These are phyloP conservation scores for Hyaloscypha hepaticicola DNA, from an alignment of 495 filamentous ascomycete genomes.

Conservation along the genomic window DNA sequence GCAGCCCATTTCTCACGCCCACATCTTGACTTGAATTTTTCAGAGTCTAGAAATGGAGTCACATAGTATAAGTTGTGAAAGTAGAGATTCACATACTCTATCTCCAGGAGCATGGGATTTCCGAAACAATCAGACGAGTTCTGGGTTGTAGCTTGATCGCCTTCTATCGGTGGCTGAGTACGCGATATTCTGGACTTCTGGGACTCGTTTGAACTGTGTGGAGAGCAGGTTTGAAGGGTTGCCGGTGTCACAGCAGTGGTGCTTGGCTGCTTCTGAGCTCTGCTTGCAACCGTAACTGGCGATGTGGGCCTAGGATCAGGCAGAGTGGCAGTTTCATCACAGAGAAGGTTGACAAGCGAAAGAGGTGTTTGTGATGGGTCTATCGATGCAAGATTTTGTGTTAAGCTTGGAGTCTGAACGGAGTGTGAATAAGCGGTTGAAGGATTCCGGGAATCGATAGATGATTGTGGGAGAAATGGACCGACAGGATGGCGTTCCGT, in stretches of 20 bases:
- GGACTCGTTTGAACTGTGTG: not conserved
- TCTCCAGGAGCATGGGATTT: slow-evolving; percentile 2
- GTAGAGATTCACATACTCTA: slow-evolving; percentile 2
- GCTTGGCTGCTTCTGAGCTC: not conserved
- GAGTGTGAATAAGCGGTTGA: not conserved
- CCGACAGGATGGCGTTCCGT: not conserved
- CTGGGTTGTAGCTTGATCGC: not conserved
- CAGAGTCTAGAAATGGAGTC: not conserved
- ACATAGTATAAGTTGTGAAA: slow-evolving; percentile 10
- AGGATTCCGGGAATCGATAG: not conserved
- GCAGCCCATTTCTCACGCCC: not conserved
- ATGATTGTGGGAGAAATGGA: not conserved
- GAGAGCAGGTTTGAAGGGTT: not conserved
- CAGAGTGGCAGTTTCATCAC: not conserved
- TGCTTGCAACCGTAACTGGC: not conserved
- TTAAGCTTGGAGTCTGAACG: not conserved
- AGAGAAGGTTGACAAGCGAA: slow-evolving; percentile 10
- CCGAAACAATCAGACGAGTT: not conserved
- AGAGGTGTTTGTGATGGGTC: not conserved
- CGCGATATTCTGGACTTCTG: not conserved
- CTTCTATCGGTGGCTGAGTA: not conserved
- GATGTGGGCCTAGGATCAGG: not conserved
- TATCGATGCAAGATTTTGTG: not conserved
- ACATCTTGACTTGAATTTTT: not conserved
- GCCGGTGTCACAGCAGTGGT: not conserved